Conservation (phyloP, 2,329 filamentous ascomycete species). For the Cladosporium sp. region DNA sequence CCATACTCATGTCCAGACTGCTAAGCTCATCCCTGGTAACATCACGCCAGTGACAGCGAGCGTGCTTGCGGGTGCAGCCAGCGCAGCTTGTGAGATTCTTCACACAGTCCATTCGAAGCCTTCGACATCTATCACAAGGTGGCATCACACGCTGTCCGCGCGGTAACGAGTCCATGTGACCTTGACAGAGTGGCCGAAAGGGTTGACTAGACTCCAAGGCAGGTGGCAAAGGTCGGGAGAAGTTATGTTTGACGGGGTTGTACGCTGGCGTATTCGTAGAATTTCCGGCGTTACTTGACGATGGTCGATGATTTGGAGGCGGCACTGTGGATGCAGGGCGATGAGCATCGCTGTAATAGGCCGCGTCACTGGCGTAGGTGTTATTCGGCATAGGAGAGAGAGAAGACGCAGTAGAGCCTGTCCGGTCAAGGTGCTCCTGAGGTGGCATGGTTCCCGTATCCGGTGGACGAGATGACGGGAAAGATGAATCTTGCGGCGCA, state of each 20-base stretch:
- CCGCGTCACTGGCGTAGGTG: conserved; percentile 26
- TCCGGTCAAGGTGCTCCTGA: conserved; percentile 10
- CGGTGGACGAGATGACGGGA: neutral
- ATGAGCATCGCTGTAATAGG: conserved; percentile 23
- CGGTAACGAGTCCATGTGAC: conserved; percentile 72
- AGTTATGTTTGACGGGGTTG: conserved; percentile 38
- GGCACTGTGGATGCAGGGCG: conserved; percentile 8
- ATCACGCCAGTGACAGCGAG: conserved; percentile 82
- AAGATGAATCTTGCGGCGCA: neutral
- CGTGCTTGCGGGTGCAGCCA: conserved; percentile 87
- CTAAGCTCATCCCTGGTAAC: conserved; percentile 69
- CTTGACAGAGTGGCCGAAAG: conserved; percentile 39
- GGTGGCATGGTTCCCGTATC: neutral
- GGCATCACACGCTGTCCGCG: conserved; percentile 76
- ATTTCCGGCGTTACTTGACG: conserved; percentile 27
- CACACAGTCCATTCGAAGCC: conserved; percentile 76
- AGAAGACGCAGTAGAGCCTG: conserved; percentile 23
- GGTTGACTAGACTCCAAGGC: conserved; percentile 39
- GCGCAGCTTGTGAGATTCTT: conserved; percentile 85
- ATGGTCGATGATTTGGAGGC: conserved; percentile 26
- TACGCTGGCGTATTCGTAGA: conserved; percentile 17
- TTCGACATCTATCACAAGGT: conserved; percentile 79
- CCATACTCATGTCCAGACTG: conserved; percentile 24
- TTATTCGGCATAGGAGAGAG: conserved; percentile 32
- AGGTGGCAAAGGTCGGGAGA: conserved; percentile 38